These are phyloP conservation scores for Dioszegia crocea DNA, from an alignment of 768 basidiomycete genomes.

Conservation along the genomic window DNA sequence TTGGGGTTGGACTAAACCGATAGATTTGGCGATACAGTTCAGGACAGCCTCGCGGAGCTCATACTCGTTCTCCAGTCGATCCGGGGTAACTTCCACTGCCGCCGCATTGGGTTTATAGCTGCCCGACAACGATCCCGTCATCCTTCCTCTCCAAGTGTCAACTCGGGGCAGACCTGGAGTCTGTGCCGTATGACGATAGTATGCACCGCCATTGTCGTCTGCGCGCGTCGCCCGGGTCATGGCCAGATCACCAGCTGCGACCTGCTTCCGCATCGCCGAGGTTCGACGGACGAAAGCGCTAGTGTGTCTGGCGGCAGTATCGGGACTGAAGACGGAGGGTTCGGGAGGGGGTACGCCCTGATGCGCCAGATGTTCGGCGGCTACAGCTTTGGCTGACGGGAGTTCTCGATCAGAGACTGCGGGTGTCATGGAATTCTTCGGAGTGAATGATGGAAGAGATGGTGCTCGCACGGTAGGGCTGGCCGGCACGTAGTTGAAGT, in stretches of 20 bases:
- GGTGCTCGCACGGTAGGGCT: conserved; percentile 37
- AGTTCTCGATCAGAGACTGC: conserved; percentile 1
- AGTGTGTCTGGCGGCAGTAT: conserved; percentile 24
- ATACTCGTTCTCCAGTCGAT: conserved; percentile 21
- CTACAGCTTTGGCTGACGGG: background rate
- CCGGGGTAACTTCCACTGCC: conserved; percentile 9
- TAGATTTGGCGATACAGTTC: conserved; percentile 95
- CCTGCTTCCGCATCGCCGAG: conserved; percentile 41
- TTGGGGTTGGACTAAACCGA: conserved; percentile 72
- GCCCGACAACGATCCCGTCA: conserved; percentile 24
- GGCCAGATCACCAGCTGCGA: conserved; percentile 51
- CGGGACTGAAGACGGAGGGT: conserved; percentile 26
- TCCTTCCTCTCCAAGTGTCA: conserved; percentile 45
- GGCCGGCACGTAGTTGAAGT: conserved; percentile 47
- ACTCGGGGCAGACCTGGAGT: conserved; percentile 45
- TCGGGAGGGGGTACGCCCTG: conserved; percentile 2
- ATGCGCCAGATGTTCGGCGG: background rate
- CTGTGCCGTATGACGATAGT: conserved; percentile 37
- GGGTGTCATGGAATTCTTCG: conserved; percentile 29
- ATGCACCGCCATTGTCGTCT: conserved; percentile 33
- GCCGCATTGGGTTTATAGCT: conserved; percentile 18
- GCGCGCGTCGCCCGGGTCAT: conserved; percentile 44
- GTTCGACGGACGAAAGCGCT: conserved; percentile 21
- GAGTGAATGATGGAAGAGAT: conserved; percentile 39
- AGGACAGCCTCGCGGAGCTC: conserved; percentile 95